These are phyloP conservation scores for Jaminaea rosea DNA, from an alignment of 1,284 basidiomycete genomes.

Conservation along the genomic window DNA sequence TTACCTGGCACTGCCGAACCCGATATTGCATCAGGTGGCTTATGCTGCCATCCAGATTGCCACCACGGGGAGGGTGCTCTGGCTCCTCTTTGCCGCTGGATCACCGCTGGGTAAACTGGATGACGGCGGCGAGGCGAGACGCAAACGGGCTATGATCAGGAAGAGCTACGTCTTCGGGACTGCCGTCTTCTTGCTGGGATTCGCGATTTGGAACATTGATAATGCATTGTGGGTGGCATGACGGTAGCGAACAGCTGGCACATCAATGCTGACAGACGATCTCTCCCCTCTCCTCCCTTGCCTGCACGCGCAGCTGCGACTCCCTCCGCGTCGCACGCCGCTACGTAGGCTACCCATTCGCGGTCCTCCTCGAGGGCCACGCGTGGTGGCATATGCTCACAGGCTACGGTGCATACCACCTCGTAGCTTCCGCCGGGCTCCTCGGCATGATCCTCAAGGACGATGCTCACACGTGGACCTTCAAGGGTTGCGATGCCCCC, in stretches of 20 bases:
- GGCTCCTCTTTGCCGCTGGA: slow-evolving; percentile 23
- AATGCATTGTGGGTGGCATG: no score
- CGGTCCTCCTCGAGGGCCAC: slow-evolving; percentile 35
- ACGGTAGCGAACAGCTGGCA: no score
- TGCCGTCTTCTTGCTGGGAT: slow-evolving; percentile 47
- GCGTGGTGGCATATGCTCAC: slow-evolving; percentile 54
- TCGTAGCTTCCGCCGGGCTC: slow-evolving; percentile 42
- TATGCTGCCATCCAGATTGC: slow-evolving; percentile 50
- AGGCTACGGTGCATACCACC: slow-evolving; percentile 50
- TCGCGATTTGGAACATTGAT: slow-evolving; percentile 54
- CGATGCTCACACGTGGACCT: slow-evolving; percentile 17
- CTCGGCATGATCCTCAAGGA: slow-evolving; percentile 28
- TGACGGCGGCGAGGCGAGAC: slow-evolving; percentile 3
- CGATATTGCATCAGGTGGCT: slow-evolving; percentile 53
- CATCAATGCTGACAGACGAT: no score
- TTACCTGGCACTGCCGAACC: slow-evolving; percentile 40
- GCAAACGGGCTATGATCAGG: slow-evolving; percentile 9
- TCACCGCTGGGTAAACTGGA: slow-evolving; percentile 14
- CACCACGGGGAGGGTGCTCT: slow-evolving; percentile 34
- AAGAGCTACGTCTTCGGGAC: slow-evolving; percentile 17
- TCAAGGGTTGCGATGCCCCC: not conserved
- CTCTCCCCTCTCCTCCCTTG: no score
- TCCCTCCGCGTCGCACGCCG: slow-evolving; percentile 20
- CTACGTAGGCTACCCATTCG: slow-evolving; percentile 27
- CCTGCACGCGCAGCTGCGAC: no score